A percentile compares a stretch with the other conserved stretches of the same genome.
Evolutionary conservation across 352 stramenopile species (phyloP).

Genomic region (Phytophthora megakarya): DNA sequence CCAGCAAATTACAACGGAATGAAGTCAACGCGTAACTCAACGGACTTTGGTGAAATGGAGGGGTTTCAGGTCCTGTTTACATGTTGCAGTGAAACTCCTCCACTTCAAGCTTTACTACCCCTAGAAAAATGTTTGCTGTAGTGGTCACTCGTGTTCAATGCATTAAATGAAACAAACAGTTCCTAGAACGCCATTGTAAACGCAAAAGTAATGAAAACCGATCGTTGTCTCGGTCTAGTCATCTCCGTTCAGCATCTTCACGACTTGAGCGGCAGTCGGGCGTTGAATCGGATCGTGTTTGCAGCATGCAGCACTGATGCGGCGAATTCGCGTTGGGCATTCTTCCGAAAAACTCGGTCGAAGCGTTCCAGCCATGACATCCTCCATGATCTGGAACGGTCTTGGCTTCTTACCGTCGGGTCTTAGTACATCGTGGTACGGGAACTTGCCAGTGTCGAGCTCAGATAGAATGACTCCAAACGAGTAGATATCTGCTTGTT

Average conservation of each 20-base stretch:
- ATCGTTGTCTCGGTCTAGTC: slow-evolving; percentile 7
- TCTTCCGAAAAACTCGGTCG: slow-evolving; percentile 46
- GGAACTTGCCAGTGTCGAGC: slow-evolving; percentile 39
- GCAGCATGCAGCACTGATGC: slow-evolving; percentile 43
- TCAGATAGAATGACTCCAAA: slow-evolving; percentile 49
- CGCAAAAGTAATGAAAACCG: too few relatives aligned
- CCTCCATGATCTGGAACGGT: slow-evolving; percentile 47
- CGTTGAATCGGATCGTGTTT: slow-evolving; percentile 42
- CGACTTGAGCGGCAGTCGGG: slow-evolving; percentile 32
- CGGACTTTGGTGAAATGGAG: too few relatives aligned
- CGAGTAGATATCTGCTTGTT: slow-evolving; percentile 46
- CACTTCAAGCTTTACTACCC: too few relatives aligned
- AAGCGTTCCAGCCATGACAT: slow-evolving; percentile 44
- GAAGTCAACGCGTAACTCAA: too few relatives aligned
- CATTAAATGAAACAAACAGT: not conserved
- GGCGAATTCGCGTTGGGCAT: slow-evolving; percentile 47
- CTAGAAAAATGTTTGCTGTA: too few relatives aligned
- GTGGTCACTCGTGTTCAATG: too few relatives aligned
- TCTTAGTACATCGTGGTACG: slow-evolving; percentile 32
- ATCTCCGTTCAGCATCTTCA: slow-evolving; percentile 12
- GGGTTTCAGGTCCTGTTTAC: too few relatives aligned
- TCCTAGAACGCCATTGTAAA: not conserved
- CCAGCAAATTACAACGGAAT: too few relatives aligned
- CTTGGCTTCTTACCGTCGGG: slow-evolving; percentile 37
- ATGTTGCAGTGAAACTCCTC: too few relatives aligned